Conservation (phyloP, 192 early-diverging fungal species). For the Coemansia sp. region DNA sequence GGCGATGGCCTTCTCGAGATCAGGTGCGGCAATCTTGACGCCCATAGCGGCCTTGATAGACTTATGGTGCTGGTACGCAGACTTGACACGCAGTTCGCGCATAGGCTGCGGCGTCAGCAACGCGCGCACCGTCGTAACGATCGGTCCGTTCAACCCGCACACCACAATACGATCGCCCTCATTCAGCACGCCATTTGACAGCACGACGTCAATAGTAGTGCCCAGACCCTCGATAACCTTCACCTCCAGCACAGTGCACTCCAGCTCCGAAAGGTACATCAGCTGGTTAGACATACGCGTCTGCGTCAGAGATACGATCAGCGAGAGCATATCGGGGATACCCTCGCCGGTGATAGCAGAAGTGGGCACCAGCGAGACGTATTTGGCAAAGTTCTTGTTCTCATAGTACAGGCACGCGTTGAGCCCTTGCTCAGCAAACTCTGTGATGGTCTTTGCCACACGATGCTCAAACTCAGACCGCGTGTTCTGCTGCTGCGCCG, state of each 20-base stretch:
- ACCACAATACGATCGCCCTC: slow-evolving; percentile 96
- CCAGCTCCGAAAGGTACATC: slow-evolving; percentile 95
- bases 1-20: slow-evolving; percentile 94
- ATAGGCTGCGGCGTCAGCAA: slow-evolving; percentile 99
- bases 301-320: slow-evolving; percentile 91
- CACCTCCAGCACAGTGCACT: slow-evolving; percentile 98
- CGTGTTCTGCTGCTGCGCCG: slow-evolving; percentile 67
- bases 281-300: slow-evolving; percentile 88
- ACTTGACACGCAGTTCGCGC: slow-evolving; percentile 95
- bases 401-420: slow-evolving; percentile 92
- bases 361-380: slow-evolving; percentile 95
- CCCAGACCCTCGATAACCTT: slow-evolving; percentile 99
- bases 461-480: slow-evolving; percentile 85
- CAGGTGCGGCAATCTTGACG: slow-evolving; percentile 92
- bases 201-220: slow-evolving; percentile 95
- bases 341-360: slow-evolving; percentile 99
- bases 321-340: slow-evolving; percentile 93
- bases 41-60: slow-evolving; percentile 94
- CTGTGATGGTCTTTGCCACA: slow-evolving; percentile 69
- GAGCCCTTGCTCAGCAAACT: slow-evolving; percentile 95
- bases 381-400: slow-evolving; percentile 92
- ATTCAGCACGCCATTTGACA: slow-evolving; percentile 90
- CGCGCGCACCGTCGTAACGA: slow-evolving; percentile 89
- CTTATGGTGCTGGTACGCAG: slow-evolving; percentile 94
- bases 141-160: slow-evolving; percentile 91